phyloP scores from a whole-genome alignment of 2,329 filamentous ascomycete genomes.

The Alternaria sp. region DNA sequence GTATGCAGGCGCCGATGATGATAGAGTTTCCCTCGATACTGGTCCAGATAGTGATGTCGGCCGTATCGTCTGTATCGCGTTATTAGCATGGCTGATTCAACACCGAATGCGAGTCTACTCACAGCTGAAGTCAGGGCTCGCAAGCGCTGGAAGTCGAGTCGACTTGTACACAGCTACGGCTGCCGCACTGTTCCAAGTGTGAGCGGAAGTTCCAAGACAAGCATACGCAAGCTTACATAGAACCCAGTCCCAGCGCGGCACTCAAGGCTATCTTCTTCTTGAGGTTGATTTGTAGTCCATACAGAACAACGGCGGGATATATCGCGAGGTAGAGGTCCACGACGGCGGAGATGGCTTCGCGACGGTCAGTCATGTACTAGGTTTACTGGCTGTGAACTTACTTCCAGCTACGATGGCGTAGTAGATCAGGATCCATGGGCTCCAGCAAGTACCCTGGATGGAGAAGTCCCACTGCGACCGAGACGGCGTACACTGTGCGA shows the following conservation, averaged over 20 bases:
- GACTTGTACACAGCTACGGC: background rate
- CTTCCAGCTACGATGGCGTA: background rate
- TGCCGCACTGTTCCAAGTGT: background rate
- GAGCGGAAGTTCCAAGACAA: background rate
- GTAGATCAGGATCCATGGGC: background rate
- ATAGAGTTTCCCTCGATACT: constrained; percentile 1
- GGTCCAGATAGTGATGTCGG: constrained; percentile 4
- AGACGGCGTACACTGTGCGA: background rate
- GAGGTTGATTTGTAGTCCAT: background rate
- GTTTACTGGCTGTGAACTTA: background rate
- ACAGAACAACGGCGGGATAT: background rate
- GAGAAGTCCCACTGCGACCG: background rate
- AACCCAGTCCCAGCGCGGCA: background rate
- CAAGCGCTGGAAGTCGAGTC: background rate
- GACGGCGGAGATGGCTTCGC: background rate
- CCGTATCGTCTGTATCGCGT: background rate
- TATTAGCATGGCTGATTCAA: background rate
- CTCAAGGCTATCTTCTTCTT: background rate
- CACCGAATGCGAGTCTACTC: background rate
- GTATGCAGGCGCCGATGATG: constrained; percentile 6
- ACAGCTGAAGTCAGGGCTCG: background rate
- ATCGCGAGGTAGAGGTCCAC: constrained; percentile 1
- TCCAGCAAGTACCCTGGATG: background rate
- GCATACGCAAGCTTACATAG: background rate
- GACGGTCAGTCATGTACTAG: background rate